Conservation (phyloP, 176 grass and related monocot species). For the Avena eriantha region DNA sequence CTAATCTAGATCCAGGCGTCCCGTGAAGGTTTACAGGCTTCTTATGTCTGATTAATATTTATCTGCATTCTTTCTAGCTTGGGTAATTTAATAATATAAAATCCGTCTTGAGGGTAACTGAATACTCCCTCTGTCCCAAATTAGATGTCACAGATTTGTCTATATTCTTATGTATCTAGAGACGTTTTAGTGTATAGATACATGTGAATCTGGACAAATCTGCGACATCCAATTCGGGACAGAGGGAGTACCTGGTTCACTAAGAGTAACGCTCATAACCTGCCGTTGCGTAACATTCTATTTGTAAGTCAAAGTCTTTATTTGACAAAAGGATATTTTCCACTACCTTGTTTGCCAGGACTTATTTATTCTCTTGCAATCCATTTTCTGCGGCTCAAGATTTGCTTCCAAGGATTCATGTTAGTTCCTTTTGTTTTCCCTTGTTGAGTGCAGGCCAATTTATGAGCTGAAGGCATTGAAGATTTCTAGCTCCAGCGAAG, state of each 20-base stretch:
- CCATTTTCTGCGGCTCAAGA: neutral
- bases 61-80: neutral
- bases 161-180: no score
- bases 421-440: neutral
- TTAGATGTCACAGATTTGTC: no score
- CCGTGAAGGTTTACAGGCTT: neutral
- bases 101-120: neutral
- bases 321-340: neutral
- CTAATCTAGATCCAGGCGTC: constrained; percentile 1
- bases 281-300: neutral
- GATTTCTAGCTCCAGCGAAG: constrained; percentile 39
- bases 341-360: constrained; percentile 9
- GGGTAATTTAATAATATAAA: constrained; percentile 21
- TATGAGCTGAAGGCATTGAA: constrained; percentile 40
- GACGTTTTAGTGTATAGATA: no score
- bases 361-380: constrained; percentile 30
- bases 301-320: neutral
- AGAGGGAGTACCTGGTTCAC: neutral
- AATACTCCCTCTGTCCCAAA: neutral
- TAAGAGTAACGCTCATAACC: neutral
- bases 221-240: no score
- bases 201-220: no score
- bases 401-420: neutral
- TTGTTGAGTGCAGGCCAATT: constrained; percentile 39
- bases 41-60: constrained; percentile 2